These are phyloP conservation scores for Dissophora globulifera DNA, from an alignment of 192 early-diverging fungal species.

Conservation along the genomic window DNA sequence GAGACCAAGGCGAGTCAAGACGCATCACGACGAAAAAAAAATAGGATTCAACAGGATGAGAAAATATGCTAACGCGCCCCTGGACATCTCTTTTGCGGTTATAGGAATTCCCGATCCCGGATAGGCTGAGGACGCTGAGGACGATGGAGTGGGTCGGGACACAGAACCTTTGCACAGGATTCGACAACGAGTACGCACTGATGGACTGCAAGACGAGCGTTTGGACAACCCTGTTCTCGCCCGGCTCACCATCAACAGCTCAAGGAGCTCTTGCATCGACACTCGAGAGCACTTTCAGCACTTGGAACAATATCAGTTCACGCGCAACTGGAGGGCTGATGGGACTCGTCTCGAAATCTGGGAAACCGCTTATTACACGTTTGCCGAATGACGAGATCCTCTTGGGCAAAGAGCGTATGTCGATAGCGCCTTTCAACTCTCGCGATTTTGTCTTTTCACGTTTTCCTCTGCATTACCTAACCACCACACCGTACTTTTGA, in stretches of 20 bases:
- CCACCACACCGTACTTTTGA: not conserved
- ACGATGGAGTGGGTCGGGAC: constrained; percentile 83
- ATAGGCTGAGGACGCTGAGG: constrained; percentile 74
- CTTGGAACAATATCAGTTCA: constrained; percentile 48
- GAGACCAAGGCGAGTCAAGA: constrained; percentile 62
- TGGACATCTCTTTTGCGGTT: not conserved
- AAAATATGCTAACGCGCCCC: not conserved
- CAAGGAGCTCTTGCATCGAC: constrained; percentile 54
- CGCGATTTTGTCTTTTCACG: no score
- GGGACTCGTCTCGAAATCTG: constrained; percentile 60
- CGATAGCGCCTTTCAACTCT: no score
- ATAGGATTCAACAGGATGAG: no score
- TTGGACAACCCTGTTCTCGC: constrained; percentile 66
- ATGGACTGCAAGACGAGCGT: constrained; percentile 68
- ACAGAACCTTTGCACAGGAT: constrained; percentile 73
- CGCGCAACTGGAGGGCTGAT: constrained; percentile 48
- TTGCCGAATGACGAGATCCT: constrained; percentile 72
- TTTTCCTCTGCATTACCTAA: no score
- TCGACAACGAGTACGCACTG: constrained; percentile 69
- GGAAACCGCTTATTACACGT: constrained; percentile 70
- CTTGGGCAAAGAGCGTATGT: constrained; percentile 69
- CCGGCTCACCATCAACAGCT: constrained; percentile 48
- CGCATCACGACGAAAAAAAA: not conserved
- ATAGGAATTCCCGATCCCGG: constrained; percentile 76
- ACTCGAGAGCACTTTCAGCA: constrained; percentile 56